Evolutionary conservation across 306 rosid genomes (phyloP).

Genomic region (Dalbergia cochinchinensis): DNA sequence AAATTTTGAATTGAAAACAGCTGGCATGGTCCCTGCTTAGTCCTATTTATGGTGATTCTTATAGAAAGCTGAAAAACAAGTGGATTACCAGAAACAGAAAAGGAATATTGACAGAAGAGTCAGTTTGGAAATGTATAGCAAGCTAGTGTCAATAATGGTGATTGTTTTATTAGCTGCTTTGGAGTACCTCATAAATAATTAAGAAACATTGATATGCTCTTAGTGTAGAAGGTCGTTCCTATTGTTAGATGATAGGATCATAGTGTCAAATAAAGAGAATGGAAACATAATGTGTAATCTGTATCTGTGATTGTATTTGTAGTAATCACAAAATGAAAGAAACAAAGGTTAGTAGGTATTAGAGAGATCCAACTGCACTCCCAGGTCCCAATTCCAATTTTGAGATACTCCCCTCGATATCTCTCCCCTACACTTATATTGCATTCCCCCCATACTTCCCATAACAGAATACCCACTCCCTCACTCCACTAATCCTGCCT

Average conservation of each 20-base stretch:
- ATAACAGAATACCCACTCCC: too few species aligned
- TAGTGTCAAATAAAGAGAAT: too few species aligned
- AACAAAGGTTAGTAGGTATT: too few species aligned
- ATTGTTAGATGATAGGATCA: not conserved
- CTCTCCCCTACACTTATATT: too few species aligned
- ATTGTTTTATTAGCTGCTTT: constrained; percentile 8
- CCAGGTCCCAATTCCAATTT: too few species aligned
- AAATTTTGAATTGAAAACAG: constrained; percentile 10
- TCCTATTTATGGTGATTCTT: not conserved
- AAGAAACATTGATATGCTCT: not conserved
- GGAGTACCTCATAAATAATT: not conserved
- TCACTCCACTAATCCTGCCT: too few species aligned
- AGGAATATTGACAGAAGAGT: not conserved
- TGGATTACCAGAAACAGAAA: not conserved
- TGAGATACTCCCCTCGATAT: too few species aligned
- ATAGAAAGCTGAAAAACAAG: not conserved
- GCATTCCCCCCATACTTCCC: too few species aligned
- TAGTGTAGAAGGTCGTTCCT: not conserved
- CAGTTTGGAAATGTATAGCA: constrained; percentile 13
- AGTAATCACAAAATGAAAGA: too few species aligned
- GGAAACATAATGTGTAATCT: too few species aligned
- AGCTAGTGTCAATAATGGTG: constrained; percentile 8
- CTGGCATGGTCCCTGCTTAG: constrained; percentile 4
- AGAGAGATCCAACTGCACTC: too few species aligned
- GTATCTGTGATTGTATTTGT: too few species aligned